phyloP scores from a whole-genome alignment of 768 basidiomycete genomes.

The Leccinellum rugosiceps region DNA sequence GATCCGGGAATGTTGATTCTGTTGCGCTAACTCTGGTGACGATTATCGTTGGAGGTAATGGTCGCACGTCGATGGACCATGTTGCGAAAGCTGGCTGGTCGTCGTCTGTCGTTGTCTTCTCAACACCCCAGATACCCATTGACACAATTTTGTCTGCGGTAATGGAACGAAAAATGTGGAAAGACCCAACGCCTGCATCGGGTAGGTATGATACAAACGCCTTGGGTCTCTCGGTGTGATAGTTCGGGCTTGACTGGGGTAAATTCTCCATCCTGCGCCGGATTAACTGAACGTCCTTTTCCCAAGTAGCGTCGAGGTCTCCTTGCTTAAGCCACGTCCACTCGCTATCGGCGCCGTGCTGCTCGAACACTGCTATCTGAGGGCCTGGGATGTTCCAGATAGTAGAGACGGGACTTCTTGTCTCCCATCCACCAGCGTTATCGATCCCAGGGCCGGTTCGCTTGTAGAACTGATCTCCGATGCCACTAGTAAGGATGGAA shows the following conservation, averaged over 20 bases:
- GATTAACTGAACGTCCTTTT: conserved; percentile 38
- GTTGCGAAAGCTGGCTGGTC: conserved; percentile 34
- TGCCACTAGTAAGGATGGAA: conserved; percentile 53
- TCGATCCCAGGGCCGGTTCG: conserved; percentile 35
- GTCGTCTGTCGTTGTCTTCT: conserved; percentile 2
- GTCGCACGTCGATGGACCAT: conserved; percentile 42
- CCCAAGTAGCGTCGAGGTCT: conserved; percentile 38
- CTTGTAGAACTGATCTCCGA: conserved; percentile 46
- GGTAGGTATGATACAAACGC: conserved; percentile 41
- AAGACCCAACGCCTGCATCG: conserved; percentile 45
- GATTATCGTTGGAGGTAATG: conserved; percentile 34
- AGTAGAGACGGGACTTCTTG: conserved; percentile 36
- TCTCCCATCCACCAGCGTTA: conserved; percentile 43
- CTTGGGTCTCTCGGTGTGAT: conserved; percentile 9
- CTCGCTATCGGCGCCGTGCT: conserved; percentile 3
- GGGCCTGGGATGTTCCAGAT: conserved; percentile 34
- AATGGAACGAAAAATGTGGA: conserved; percentile 35
- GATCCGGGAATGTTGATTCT: conserved; percentile 29
- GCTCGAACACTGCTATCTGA: not conserved
- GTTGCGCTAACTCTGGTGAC: conserved; percentile 42
- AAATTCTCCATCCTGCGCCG: conserved; percentile 27
- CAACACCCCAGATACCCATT: conserved; percentile 21
- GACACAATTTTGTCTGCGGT: conserved; percentile 8
- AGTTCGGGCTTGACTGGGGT: conserved; percentile 3
- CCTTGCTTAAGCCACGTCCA: conserved; percentile 33